Evolutionary conservation across 306 rosid species (phyloP).

Genomic region (Corylus heterophylla): DNA sequence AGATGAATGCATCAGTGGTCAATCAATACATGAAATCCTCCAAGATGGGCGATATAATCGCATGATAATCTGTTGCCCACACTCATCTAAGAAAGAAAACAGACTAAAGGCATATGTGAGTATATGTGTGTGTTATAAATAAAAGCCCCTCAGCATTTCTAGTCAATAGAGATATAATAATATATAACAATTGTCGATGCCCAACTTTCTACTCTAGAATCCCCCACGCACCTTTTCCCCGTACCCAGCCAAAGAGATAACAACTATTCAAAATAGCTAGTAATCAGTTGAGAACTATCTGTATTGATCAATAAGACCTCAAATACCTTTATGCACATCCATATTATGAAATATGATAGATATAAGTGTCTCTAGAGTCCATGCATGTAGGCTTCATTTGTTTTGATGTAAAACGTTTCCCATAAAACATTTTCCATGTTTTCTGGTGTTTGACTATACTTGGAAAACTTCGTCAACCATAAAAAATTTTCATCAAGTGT

Average conservation of each 20-base stretch:
- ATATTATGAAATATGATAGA: not conserved
- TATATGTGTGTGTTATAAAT: not conserved
- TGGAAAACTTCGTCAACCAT: no score
- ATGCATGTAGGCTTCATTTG: conserved; percentile 3
- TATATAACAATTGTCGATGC: no score
- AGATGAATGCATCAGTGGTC: not conserved
- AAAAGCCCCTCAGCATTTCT: not conserved
- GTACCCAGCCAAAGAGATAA: not conserved
- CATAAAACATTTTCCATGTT: no score
- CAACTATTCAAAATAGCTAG: not conserved
- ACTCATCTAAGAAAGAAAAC: conserved; percentile 12
- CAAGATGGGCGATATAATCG: no score
- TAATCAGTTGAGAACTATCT: not conserved
- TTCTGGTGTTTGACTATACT: no score
- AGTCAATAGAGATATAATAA: not conserved
- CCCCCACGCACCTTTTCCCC: not conserved
- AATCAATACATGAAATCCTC: no score
- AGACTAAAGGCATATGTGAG: conserved; percentile 2
- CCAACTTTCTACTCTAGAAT: not conserved
- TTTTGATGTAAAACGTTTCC: no score
- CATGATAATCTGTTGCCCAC: not conserved
- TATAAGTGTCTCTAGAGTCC: not conserved
- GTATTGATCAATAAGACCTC: not conserved
- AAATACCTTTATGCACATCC: not conserved
- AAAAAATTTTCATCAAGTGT: no score